Evolutionary conservation across 164 flowering plant species (phyloP), one percentile per base, ranked within the genome.

Genomic region (Vitis rupestris): DNA sequence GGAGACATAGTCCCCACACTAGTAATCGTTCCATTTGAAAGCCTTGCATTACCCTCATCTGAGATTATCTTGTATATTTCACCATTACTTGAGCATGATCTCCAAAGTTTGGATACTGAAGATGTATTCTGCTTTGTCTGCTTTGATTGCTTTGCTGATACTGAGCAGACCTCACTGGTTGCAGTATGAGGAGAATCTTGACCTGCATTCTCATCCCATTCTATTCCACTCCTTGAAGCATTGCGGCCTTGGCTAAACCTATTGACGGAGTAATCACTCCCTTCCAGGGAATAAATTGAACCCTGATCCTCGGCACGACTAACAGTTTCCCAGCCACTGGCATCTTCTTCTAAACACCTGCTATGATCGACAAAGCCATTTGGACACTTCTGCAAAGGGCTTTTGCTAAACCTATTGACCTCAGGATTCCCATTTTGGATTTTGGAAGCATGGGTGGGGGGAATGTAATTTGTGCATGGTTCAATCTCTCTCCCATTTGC

Each of bases 241-340:
- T 79, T 86, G 71, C 90, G 84, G 66, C 82, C 82, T 37, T 82
- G 80, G 54, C 48, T 68, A 68, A 64, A 69, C 70, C 76, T 90
- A 74, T 84, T 90, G 62, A 90, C 83, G 10, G 97, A 90, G 65
- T 82, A 80, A 30, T 75, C 80, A 74, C 93, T 90, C 52, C 85
- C 92, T 8, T 85, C 92, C 2, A 86, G 89, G 23, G 99, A 95
- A 75, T 74, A 87, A 76, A 88, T 88, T 11, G 98, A 93, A 16
- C 91, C 93, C 65, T 84, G 94, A 70, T 92, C 99, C 67, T 91
- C 98, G 15, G 71, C 80, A 61, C 88, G 97, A 66, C 96, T 93
- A 59, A 89, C 99, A 15, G 98, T 92, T 81, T 93, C 98, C 98
- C 99, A 95, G 19, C 91, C 99, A 75, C 99, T 93, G 29, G 82